Percentiles rank a stretch among this genome's conserved stretches.
These are phyloP conservation scores for Rubia balearica DNA, from an alignment of 305 asterid species.

Conservation along the genomic window DNA sequence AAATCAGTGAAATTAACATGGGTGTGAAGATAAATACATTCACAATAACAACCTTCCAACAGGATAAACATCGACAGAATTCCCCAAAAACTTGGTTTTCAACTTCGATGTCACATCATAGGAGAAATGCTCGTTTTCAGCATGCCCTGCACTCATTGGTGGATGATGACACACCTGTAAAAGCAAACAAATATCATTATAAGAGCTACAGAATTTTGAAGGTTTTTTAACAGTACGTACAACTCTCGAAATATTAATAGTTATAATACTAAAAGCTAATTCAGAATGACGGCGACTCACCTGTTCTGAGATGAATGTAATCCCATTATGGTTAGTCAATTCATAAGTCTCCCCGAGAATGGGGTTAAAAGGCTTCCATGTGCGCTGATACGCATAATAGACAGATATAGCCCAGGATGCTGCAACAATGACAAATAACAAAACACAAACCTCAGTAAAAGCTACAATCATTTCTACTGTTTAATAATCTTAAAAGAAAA, in stretches of 20 bases:
- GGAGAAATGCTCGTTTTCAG: slow-evolving; percentile 47
- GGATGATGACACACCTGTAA: slow-evolving; percentile 63
- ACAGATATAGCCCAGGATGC: slow-evolving; percentile 58
- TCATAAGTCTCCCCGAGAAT: slow-evolving; percentile 63
- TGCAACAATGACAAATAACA: slow-evolving; percentile 17
- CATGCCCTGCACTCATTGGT: slow-evolving; percentile 58
- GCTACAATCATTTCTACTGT: not conserved
- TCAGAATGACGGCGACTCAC: slow-evolving; percentile 20
- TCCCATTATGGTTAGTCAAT: slow-evolving; percentile 48
- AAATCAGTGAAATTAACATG: not conserved
- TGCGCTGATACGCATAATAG: slow-evolving; percentile 43
- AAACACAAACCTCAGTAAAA: not conserved
- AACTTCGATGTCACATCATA: slow-evolving; percentile 55
- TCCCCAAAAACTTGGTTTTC: slow-evolving; percentile 57
- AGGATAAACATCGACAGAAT: slow-evolving; percentile 53
- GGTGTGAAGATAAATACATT: not conserved
- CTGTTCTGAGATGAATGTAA: slow-evolving; percentile 58
- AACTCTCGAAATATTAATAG: not conserved
- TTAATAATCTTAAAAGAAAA: not conserved
- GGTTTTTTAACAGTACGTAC: not conserved
- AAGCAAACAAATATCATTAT: slow-evolving; percentile 6
- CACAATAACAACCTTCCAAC: slow-evolving; percentile 41
- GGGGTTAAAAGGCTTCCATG: slow-evolving; percentile 73
- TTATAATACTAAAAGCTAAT: not conserved
- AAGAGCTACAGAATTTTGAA: not conserved